Base-by-base conservation (phyloP, 192 early-diverging fungal species). In the Cladochytrium replicatum region DNA sequence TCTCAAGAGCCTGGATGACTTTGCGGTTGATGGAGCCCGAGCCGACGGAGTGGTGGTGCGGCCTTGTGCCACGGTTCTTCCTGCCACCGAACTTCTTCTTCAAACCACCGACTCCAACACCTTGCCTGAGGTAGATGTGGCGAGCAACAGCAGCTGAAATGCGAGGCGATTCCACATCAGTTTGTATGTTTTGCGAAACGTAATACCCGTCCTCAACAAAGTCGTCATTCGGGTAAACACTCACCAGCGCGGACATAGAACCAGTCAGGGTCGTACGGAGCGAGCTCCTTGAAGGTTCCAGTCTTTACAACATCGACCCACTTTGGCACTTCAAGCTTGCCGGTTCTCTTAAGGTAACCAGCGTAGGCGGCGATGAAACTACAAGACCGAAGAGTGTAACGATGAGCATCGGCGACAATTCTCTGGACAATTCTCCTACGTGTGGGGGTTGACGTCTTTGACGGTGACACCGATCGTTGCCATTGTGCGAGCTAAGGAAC, bases 261-360 rank as follows among this genome's bases (percentile, higher is more conserved):
- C 93, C 93, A 99, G 80, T 99, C 96, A 43, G 88, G 84, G 66
- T 99, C 93, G 74, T 93, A 89, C 29, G 96, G 96, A 56, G 86
- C 85, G 51, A 94, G 80, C 76, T 99, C 96, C 85, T 94, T 97
- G 84, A 75, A 82, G 51, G 88, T 79, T 48, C 82, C 90, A 56
- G 96, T 97, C 84, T 99, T 99, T 78, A 93, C 93, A 59, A 94
- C 66, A 73, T 99, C 96, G 62, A 90, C 87, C 93, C 93, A 99
- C 74, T 88, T 89, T 66, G 96, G 96, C 57, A 99, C 86, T 65
- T 91, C 86, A 65, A 99, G 85, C 83, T 93, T 93, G 65, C 96
- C 96, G 53, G 89, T 86, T 63, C 87, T 83, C 87, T 97, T 99
- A 61, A 99, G 80, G 84, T 99, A 93, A 57, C 88, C 96, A 63